Evolutionary conservation across 257 asterid species (phyloP).

Genomic region (Jacaranda mimosifolia): DNA sequence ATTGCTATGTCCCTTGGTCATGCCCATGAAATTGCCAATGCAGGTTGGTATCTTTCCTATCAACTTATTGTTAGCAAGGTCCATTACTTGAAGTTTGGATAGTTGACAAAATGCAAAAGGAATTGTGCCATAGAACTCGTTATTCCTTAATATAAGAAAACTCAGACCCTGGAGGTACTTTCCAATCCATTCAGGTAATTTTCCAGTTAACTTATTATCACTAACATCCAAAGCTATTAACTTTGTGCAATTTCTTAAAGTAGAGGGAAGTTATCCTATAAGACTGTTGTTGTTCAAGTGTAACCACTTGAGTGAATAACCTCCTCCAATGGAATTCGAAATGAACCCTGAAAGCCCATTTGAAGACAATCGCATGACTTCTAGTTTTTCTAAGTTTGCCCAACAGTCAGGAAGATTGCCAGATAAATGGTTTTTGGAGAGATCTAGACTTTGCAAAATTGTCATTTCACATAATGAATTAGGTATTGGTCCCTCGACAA

Average conservation of each 20-base stretch:
- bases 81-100: neutral
- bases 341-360: constrained; percentile 18
- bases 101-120: neutral
- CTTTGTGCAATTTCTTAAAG: neutral
- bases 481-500: neutral
- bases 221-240: constrained; percentile 1
- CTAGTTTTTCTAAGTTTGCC: neutral
- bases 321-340: constrained; percentile 9
- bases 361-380: neutral
- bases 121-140: neutral
- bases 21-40: neutral
- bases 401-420: constrained; percentile 19
- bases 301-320: neutral
- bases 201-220: neutral
- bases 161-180: neutral
- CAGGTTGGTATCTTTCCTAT: neutral
- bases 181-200: neutral
- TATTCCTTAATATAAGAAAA: neutral
- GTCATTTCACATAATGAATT: constrained; percentile 22
- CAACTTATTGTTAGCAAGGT: neutral
- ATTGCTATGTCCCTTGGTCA: neutral
- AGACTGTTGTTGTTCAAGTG: constrained; percentile 14
- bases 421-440: neutral
- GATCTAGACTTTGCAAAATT: neutral
- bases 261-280: neutral